phyloP scores from a whole-genome alignment of 2,329 filamentous ascomycete species.

The Pseudocercospora fijiensis region DNA sequence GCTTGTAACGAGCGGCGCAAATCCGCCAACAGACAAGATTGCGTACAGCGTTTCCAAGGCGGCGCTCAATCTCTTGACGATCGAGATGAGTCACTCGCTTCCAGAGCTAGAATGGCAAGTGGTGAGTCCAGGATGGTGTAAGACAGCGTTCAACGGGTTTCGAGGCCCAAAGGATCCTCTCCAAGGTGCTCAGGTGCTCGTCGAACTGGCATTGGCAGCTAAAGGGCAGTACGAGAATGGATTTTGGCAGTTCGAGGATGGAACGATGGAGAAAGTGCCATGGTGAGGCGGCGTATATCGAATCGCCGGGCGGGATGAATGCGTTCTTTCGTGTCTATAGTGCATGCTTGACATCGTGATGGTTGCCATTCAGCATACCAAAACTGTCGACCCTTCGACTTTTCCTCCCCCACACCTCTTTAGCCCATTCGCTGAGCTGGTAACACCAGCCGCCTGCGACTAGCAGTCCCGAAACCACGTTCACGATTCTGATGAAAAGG shows the following conservation, averaged over 20 bases:
- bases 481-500: constrained; percentile 79
- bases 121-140: constrained; percentile 30
- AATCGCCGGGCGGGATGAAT: neutral
- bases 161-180: constrained; percentile 28
- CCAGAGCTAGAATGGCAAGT: constrained; percentile 22
- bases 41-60: constrained; percentile 29
- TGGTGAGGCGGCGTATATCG: constrained; percentile 10
- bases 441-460: constrained; percentile 94
- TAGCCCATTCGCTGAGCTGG: constrained; percentile 74
- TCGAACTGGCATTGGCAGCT: constrained; percentile 23
- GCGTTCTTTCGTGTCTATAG: constrained; percentile 14
- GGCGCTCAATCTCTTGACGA: constrained; percentile 30
- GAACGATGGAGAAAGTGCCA: constrained; percentile 17
- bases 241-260: constrained; percentile 26
- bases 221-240: constrained; percentile 20
- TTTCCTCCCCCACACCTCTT: constrained; percentile 41
- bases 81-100: constrained; percentile 27
- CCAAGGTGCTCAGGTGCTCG: constrained; percentile 26
- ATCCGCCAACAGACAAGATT: constrained; percentile 34
- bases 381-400: constrained; percentile 24
- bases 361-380: constrained; percentile 27
- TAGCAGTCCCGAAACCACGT: constrained; percentile 84
- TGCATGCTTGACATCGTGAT: constrained; percentile 24
- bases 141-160: constrained; percentile 32
- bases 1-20: constrained; percentile 27